Conservation (phyloP, 2,329 filamentous ascomycete genomes). For the Xylariaceae sp. region DNA sequence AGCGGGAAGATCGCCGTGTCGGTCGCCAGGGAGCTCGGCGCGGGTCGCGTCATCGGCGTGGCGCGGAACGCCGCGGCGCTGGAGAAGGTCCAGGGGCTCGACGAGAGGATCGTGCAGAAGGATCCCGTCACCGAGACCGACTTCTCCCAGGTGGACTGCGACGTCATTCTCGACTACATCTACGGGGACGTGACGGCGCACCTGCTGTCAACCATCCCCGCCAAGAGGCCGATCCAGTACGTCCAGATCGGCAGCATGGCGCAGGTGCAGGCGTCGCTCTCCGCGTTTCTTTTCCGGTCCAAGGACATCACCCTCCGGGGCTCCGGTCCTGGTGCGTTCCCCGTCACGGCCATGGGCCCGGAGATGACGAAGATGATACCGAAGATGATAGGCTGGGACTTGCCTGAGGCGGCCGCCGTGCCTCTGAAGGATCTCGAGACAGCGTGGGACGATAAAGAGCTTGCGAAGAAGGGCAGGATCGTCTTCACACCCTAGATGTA, state of each 20-base stretch:
- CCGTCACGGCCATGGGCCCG: slow-evolving; percentile 23
- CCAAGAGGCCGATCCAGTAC: slow-evolving; percentile 38
- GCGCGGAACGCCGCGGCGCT: slow-evolving; percentile 43
- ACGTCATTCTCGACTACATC: slow-evolving; percentile 55
- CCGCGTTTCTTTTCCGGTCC: slow-evolving; percentile 40
- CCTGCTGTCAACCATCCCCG: slow-evolving; percentile 35
- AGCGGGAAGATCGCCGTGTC: slow-evolving; percentile 47
- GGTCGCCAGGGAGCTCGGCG: slow-evolving; percentile 44
- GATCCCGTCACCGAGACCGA: slow-evolving; percentile 38
- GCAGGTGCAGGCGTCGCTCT: slow-evolving; percentile 32
- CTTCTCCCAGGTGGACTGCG: slow-evolving; percentile 41
- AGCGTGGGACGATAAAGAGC: slow-evolving; percentile 25
- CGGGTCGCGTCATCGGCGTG: slow-evolving; percentile 45
- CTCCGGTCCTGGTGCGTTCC: slow-evolving; percentile 41
- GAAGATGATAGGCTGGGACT: slow-evolving; percentile 27
- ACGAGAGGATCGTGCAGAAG: slow-evolving; percentile 40
- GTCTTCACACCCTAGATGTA: slow-evolving; percentile 21
- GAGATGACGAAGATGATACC: slow-evolving; percentile 26
- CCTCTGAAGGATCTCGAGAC: slow-evolving; percentile 29
- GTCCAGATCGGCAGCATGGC: slow-evolving; percentile 48
- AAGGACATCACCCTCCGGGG: slow-evolving; percentile 46
- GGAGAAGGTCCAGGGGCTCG: slow-evolving; percentile 36
- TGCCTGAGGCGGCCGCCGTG: slow-evolving; percentile 18
- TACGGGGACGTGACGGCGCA: slow-evolving; percentile 43
- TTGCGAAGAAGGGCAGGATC: slow-evolving; percentile 19